phyloP scores from a whole-genome alignment of 2,329 filamentous ascomycete species.

The Didymosphaeria variabile region DNA sequence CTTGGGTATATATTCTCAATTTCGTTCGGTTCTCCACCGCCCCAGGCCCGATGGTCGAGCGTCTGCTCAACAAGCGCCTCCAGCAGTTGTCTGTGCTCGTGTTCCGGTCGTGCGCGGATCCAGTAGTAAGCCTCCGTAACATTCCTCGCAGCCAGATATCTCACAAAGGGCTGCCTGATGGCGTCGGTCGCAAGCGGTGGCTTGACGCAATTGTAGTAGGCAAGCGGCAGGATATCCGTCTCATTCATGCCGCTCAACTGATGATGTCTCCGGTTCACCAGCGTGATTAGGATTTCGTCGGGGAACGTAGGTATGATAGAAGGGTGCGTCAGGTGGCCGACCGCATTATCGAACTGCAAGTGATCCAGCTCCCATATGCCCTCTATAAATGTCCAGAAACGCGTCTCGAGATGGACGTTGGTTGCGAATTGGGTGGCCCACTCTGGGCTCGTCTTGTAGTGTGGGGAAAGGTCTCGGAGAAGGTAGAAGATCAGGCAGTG shows the following conservation, averaged over 20 bases:
- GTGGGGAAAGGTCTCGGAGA: slow-evolving; percentile 74
- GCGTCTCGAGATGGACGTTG: slow-evolving; percentile 72
- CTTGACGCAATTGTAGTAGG: slow-evolving; percentile 80
- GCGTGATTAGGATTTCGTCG: slow-evolving; percentile 78
- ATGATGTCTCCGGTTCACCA: slow-evolving; percentile 61
- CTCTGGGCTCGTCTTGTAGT: slow-evolving; percentile 57
- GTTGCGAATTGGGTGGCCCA: slow-evolving; percentile 68
- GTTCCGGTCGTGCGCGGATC: slow-evolving; percentile 70
- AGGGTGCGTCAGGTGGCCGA: slow-evolving; percentile 81
- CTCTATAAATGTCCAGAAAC: slow-evolving; percentile 82
- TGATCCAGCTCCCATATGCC: slow-evolving; percentile 84
- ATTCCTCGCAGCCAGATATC: slow-evolving; percentile 71
- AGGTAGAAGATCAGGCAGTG: slow-evolving; percentile 86
- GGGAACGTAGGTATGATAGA: slow-evolving; percentile 82
- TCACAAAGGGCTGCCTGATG: slow-evolving; percentile 73
- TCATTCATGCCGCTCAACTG: slow-evolving; percentile 28
- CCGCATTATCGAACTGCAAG: slow-evolving; percentile 69
- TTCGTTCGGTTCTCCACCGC: slow-evolving; percentile 5
- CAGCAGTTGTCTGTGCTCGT: slow-evolving; percentile 71
- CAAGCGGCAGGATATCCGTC: slow-evolving; percentile 65
- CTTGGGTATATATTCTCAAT: slow-evolving; percentile 37
- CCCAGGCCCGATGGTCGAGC: slow-evolving; percentile 31
- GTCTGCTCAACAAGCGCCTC: slow-evolving; percentile 66
- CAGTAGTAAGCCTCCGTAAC: slow-evolving; percentile 79
- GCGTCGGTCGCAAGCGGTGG: slow-evolving; percentile 73